Base-by-base conservation (phyloP, 768 basidiomycete genomes). In the Baorangia bicolor region DNA sequence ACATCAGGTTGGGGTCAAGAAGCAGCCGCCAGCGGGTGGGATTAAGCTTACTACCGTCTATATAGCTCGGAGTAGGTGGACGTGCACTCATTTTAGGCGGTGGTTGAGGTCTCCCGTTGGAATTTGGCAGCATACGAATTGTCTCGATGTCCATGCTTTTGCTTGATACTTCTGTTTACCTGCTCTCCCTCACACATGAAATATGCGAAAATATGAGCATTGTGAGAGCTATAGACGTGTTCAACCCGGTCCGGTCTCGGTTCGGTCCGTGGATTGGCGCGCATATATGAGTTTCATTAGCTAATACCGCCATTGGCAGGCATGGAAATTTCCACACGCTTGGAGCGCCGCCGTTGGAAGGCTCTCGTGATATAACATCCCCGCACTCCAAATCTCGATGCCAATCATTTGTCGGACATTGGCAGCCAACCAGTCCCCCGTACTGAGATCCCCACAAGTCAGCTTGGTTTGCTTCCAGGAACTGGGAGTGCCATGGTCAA, bases 1-100 rank as follows among this genome's bases (percentile, higher is more conserved):
- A 46, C 64, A 42, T 46, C 67, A 34, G 64, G 66, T 42, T 79
- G 78, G 78, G 77, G 70, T 38, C 68, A 60, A 16, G 73, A 74
- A 3, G 59, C 61, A 12, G 13, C 63, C 1, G 20, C 66, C 40
- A 67, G 65, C 27, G 73, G 60, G 21, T 73, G 71, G 71, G 69
- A 73, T 53, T 72, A 61, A 54, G 30, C 34, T 37, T 49, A 18
- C 8, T 33, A 12, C 46, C 20, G 41, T 46, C 33, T 40, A 28
- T 27, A 28, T 40, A 33, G 48, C 30, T 57, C n/a, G 40, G 46
- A 42, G 54, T 30, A 23, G 56, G 51, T 40, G 42, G 52, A 30
- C 33, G 33, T 49, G 37, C 25, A 40, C 27, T 53, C 27, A 21
- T 50, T 49, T 33, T 44, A 40, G 27, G 45, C 11, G 30, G 27